Base-by-base conservation (phyloP, 129 eudicot genomes). In the Flaveria bidentis region DNA sequence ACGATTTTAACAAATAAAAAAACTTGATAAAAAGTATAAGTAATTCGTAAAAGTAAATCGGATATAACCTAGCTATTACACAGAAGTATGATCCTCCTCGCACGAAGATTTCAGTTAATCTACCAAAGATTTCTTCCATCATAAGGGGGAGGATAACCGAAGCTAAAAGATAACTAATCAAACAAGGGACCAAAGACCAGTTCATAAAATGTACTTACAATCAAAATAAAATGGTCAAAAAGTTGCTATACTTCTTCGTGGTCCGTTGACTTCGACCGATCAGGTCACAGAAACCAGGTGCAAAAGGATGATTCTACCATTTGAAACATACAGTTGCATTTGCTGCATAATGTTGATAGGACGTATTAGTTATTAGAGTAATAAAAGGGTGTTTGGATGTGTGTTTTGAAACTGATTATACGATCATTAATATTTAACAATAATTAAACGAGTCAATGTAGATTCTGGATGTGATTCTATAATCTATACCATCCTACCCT, bases 141-240 rank as follows among this genome's bases (percentile, higher is more conserved):
- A 11, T 36, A 53, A 41, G 81, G 81, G 74, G 81, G 75, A 67
- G 69, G 47, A 77, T 67, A 64, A 68, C 7, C 39, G 53, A 76
- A 67, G 55, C 73, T 5, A 39, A 33, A 76, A 76, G 25, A 44
- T 65, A 66, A 52, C 44, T 51, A 50, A 33, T 50, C 33, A 76
- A 33, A 49, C 36, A 76, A 50, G 9, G 64, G 49, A 64, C 33
- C 20, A 23, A 65, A 65, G 28, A 36, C 67, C 73, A 76, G 16
- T 51, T 67, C 18, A 22, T 16, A 51, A 5, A 76, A 16, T 52
- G 41, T 53, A 53, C 68, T 66, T 66, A 10, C 20, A 28, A 76
- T 76, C 67, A 74, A 41, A 18, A 26, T 56, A 44, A 57, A 78
- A 68, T 44, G 76, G 76, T 78, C 57, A 78, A 69, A 39, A 42